Percentiles rank a stretch among this genome's conserved stretches.
These are phyloP conservation scores for Chrysoporthe puriensis DNA, from an alignment of 2,329 filamentous ascomycete genomes.

Conservation along the genomic window DNA sequence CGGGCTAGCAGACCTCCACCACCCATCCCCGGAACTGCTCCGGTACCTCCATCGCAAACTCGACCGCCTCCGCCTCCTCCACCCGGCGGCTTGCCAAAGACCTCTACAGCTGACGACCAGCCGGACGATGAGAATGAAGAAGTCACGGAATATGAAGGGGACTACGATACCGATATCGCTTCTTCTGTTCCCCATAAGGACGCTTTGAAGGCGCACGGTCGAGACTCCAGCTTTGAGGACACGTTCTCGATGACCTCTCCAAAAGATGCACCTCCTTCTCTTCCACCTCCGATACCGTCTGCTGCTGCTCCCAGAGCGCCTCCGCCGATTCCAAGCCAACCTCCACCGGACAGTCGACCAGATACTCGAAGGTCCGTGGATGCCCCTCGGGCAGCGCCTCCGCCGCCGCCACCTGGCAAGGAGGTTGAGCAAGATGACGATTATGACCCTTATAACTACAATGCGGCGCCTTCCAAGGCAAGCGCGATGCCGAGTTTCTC, in stretches of 20 bases:
- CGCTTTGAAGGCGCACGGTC: slow-evolving; percentile 79
- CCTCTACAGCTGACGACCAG: slow-evolving; percentile 61
- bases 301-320: slow-evolving; percentile 59
- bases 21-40: slow-evolving; percentile 62
- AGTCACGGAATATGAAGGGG: slow-evolving; percentile 92
- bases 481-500: slow-evolving; percentile 38
- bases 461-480: slow-evolving; percentile 38
- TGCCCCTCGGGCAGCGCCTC: slow-evolving; percentile 70
- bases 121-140: slow-evolving; percentile 74
- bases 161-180: slow-evolving; percentile 97
- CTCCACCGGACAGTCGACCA: slow-evolving; percentile 48
- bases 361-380: slow-evolving; percentile 68
- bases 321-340: slow-evolving; percentile 63
- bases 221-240: slow-evolving; percentile 77
- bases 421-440: slow-evolving; percentile 58
- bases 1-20: slow-evolving; percentile 61
- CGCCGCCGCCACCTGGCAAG: slow-evolving; percentile 59
- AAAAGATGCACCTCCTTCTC: slow-evolving; percentile 47
- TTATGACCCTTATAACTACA: slow-evolving; percentile 70
- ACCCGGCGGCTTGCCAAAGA: slow-evolving; percentile 56
- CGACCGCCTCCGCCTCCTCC: slow-evolving; percentile 72
- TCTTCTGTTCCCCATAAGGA: slow-evolving; percentile 94
- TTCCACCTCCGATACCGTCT: slow-evolving; percentile 61
- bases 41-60: slow-evolving; percentile 53
- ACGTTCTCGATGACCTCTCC: slow-evolving; percentile 65